Percentiles rank a stretch among this genome's conserved stretches.
These are phyloP conservation scores for Fagus crenata DNA, from an alignment of 306 rosid genomes.

Conservation along the genomic window DNA sequence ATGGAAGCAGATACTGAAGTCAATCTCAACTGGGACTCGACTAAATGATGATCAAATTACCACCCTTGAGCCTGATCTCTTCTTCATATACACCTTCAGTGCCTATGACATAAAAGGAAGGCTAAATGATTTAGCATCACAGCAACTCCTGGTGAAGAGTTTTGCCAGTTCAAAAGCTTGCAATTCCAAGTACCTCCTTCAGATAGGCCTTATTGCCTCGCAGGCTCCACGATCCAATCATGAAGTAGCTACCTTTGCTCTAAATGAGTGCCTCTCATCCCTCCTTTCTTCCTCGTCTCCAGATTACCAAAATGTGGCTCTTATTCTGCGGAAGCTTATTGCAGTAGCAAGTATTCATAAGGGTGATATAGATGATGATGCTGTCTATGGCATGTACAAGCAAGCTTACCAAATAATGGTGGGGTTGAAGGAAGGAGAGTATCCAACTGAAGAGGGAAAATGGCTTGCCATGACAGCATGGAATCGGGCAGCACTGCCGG, in stretches of 20 bases:
- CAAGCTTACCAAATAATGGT: slow-evolving; percentile 80
- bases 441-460: slow-evolving; percentile 84
- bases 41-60: slow-evolving; percentile 38
- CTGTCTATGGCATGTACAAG: slow-evolving; percentile 66
- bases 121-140: slow-evolving; percentile 62
- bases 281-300: slow-evolving; percentile 70
- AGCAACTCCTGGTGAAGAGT: slow-evolving; percentile 52
- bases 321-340: slow-evolving; percentile 73
- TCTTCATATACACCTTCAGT: slow-evolving; percentile 66
- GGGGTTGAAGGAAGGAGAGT: slow-evolving; percentile 83
- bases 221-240: slow-evolving; percentile 67
- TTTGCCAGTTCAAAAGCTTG: slow-evolving; percentile 69
- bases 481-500: slow-evolving; percentile 83
- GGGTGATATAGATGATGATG: slow-evolving; percentile 81
- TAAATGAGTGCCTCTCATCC: slow-evolving; percentile 75
- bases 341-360: slow-evolving; percentile 61
- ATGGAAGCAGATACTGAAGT: slow-evolving; percentile 69
- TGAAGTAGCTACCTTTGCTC: slow-evolving; percentile 73
- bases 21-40: slow-evolving; percentile 47
- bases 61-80: slow-evolving; percentile 56
- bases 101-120: slow-evolving; percentile 80
- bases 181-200: slow-evolving; percentile 70
- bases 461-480: slow-evolving; percentile 97
- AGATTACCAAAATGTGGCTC: slow-evolving; percentile 69
- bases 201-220: slow-evolving; percentile 69